Percentiles rank a stretch among this genome's conserved stretches.
phyloP scores from a whole-genome alignment of 2,329 filamentous ascomycete species.

The Colletotrichum liaoningense region DNA sequence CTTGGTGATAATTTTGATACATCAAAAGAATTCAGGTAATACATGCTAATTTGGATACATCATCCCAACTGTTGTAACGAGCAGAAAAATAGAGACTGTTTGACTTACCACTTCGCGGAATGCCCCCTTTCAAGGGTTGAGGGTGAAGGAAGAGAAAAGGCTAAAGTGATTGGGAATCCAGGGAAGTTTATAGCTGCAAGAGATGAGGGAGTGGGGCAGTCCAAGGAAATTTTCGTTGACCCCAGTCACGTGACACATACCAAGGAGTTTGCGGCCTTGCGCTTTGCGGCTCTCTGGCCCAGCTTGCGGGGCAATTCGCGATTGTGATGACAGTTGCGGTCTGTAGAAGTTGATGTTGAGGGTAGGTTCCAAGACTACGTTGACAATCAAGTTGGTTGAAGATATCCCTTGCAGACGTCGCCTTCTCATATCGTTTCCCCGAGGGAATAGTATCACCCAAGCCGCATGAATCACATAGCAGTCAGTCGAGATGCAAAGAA shows the following conservation, averaged over 20 bases:
- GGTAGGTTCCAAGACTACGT: too few relatives aligned
- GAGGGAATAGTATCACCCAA: neutral
- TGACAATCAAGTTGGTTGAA: fast-evolving
- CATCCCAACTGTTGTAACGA: slow-evolving; percentile 51
- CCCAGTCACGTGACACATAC: neutral
- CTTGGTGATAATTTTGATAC: slow-evolving; percentile 74
- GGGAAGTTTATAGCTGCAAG: neutral
- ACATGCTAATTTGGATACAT: slow-evolving; percentile 66
- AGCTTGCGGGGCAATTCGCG: neutral
- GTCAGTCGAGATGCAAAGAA: neutral
- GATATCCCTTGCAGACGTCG: neutral
- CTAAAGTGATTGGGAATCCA: neutral
- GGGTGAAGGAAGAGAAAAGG: too few relatives aligned
- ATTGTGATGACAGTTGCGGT: neutral
- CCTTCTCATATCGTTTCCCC: neutral
- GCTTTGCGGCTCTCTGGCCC: neutral
- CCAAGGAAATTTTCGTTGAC: neutral
- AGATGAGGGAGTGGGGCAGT: neutral
- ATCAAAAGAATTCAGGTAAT: slow-evolving; percentile 70
- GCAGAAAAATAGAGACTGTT: slow-evolving; percentile 37
- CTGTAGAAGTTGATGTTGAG: neutral
- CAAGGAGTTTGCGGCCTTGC: neutral
- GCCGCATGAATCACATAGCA: neutral
- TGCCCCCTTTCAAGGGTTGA: slow-evolving; percentile 24
- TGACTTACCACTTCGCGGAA: slow-evolving; percentile 30